A percentile compares a stretch with the other conserved stretches of the same genome.
Conservation (phyloP, 129 eudicot species). For the Flaveria linearis region DNA sequence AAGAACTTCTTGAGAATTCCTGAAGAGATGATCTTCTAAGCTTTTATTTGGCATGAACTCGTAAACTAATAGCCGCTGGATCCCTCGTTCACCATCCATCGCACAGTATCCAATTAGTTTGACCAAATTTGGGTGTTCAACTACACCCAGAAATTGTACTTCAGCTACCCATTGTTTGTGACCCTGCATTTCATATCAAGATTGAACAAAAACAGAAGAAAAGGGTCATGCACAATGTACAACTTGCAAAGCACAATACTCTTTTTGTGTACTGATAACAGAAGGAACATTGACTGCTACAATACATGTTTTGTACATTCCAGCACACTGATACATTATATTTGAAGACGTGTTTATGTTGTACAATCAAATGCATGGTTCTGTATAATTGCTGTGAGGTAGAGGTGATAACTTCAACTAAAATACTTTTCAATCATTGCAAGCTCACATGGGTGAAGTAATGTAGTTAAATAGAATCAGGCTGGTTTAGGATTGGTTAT, state of each 20-base stretch:
- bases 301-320: background rate
- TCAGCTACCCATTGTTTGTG: conserved; percentile 95
- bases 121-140: conserved; percentile 89
- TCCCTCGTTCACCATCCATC: conserved; percentile 78
- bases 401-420: background rate
- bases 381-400: background rate
- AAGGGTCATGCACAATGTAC: conserved; percentile 14
- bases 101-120: conserved; percentile 88
- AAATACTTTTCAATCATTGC: background rate
- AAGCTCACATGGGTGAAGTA: background rate
- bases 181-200: conserved; percentile 52
- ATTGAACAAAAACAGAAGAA: background rate
- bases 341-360: background rate
- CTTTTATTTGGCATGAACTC: conserved; percentile 88
- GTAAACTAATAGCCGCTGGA: conserved; percentile 83
- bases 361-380: background rate
- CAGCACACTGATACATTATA: background rate
- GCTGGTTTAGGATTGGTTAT: background rate
- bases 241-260: background rate
- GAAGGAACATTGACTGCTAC: background rate
- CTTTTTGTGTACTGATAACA: background rate
- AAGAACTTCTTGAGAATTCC: conserved; percentile 46
- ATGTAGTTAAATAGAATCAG: background rate
- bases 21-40: conserved; percentile 83
- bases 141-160: conserved; percentile 85